These are phyloP conservation scores for Syncephalastrum monosporum DNA, from an alignment of 371 early-diverging fungal species.

Conservation along the genomic window DNA sequence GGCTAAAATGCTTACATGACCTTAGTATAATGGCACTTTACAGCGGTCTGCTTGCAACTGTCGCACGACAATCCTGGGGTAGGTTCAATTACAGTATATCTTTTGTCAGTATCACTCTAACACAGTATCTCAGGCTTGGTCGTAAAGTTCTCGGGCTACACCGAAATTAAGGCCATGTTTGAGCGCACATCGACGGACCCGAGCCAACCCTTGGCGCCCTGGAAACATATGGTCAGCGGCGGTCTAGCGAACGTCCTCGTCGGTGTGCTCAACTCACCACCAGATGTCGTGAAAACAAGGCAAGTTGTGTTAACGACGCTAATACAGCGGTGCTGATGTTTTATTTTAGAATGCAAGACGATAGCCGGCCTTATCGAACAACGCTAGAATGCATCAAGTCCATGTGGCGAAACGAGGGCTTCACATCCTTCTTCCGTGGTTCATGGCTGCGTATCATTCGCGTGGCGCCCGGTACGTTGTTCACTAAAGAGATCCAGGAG, in stretches of 20 bases:
- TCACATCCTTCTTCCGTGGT: conserved; percentile 46
- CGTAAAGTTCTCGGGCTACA: conserved; percentile 51
- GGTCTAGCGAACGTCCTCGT: conserved; percentile 53
- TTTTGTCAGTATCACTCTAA: no score
- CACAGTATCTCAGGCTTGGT: conserved; percentile 31
- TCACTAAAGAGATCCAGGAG: not conserved
- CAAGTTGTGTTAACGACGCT: conserved; percentile 3
- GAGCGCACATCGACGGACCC: conserved; percentile 26
- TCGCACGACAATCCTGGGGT: conserved; percentile 51
- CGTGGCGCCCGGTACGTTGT: conserved; percentile 48
- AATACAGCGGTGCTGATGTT: not conserved
- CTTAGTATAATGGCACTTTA: conserved; percentile 45
- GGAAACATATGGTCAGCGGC: conserved; percentile 52
- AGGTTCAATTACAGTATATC: not conserved
- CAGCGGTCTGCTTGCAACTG: conserved; percentile 49
- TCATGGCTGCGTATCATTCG: conserved; percentile 50
- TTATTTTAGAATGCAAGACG: conserved; percentile 50
- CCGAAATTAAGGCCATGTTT: conserved; percentile 44
- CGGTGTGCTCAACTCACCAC: conserved; percentile 50
- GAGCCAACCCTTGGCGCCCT: conserved; percentile 32
- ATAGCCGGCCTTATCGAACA: conserved; percentile 29
- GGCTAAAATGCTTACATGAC: not conserved
- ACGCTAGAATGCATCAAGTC: conserved; percentile 45
- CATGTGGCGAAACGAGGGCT: conserved; percentile 44
- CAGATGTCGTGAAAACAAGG: conserved; percentile 50